These are phyloP conservation scores for Hordeum marinum DNA, from an alignment of 176 grass and related monocot species.

Conservation along the genomic window DNA sequence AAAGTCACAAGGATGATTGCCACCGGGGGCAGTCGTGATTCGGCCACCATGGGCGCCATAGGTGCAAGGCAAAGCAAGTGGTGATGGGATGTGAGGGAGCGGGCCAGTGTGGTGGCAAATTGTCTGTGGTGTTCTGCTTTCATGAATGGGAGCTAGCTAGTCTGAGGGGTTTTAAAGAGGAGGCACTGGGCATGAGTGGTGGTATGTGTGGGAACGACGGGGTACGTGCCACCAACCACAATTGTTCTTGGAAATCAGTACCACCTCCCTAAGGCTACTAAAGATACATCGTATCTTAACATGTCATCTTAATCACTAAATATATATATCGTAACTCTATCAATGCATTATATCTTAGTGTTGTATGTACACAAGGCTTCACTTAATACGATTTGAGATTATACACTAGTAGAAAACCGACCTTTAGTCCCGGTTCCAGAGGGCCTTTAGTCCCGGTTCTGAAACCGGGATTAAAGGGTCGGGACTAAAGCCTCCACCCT, in stretches of 20 bases:
- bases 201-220: no score
- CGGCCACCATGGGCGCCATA: background rate
- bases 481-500: no score
- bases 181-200: no score
- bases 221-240: no score
- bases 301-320: no score
- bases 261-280: background rate
- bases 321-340: background rate
- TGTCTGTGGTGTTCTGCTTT: background rate
- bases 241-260: background rate
- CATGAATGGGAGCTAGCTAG: background rate
- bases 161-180: background rate
- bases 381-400: no score
- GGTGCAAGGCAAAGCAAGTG: background rate
- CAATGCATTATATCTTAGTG: background rate
- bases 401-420: no score
- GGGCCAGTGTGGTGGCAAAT: background rate
- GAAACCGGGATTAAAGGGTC: no score
- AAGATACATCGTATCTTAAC: no score
- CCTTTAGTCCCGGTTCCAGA: no score
- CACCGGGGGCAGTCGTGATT: background rate
- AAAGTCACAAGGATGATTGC: background rate
- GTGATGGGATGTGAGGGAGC: background rate
- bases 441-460: no score
- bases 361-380: background rate